Conservation (phyloP, 2,329 filamentous ascomycete genomes). For the Aspergillus pseudonomiae region DNA sequence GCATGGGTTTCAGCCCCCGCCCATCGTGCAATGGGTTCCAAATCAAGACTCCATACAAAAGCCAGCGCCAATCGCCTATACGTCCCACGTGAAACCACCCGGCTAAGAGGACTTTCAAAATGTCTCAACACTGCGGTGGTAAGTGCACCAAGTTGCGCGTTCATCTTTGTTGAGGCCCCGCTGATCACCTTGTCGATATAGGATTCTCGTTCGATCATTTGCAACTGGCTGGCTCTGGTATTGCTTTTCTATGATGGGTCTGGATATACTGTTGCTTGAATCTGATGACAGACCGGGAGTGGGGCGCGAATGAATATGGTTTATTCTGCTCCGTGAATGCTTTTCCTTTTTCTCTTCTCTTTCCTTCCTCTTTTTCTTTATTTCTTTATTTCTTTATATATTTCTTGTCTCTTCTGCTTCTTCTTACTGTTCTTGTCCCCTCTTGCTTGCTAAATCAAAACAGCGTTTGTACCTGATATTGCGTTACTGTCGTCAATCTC, state of each 20-base stretch:
- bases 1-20: background rate
- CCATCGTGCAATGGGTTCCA: constrained; percentile 1
- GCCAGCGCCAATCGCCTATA: background rate
- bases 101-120: background rate
- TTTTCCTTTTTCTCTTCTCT: no score
- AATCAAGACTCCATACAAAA: background rate
- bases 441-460: no score
- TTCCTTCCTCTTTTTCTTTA: no score
- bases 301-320: background rate
- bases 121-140: background rate
- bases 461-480: no score
- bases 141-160: background rate
- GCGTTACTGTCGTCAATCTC: no score
- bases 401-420: no score
- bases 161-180: background rate
- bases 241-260: background rate
- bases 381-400: no score
- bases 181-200: background rate
- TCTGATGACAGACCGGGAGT: background rate
- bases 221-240: background rate
- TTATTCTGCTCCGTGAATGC: background rate
- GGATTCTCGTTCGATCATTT: background rate
- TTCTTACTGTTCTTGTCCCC: no score
- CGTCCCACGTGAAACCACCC: background rate
- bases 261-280: background rate